Conservation (phyloP, 2,329 filamentous ascomycete species). For the Coniochaeta ligniaria region DNA sequence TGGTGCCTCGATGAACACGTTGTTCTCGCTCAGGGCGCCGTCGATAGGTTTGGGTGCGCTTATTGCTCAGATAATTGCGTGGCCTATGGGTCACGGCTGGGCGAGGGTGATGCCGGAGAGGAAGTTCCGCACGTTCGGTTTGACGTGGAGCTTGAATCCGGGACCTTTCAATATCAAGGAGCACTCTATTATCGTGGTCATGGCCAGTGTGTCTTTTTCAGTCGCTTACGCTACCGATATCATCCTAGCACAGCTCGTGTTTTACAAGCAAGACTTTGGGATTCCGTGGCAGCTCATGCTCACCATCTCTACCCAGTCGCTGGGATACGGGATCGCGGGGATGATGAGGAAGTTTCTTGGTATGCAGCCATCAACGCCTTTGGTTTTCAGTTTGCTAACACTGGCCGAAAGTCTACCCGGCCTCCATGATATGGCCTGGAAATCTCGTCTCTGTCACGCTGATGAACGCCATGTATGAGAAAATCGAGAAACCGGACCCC, state of each 20-base stretch:
- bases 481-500: constrained; percentile 39
- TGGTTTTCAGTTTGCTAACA: background rate
- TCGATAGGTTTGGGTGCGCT: constrained; percentile 54
- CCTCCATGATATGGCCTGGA: constrained; percentile 69
- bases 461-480: constrained; percentile 68
- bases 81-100: constrained; percentile 57
- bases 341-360: constrained; percentile 59
- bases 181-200: constrained; percentile 60
- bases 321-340: constrained; percentile 63
- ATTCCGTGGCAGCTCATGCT: constrained; percentile 59
- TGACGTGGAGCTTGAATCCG: constrained; percentile 53
- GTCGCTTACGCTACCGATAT: constrained; percentile 69
- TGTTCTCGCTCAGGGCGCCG: constrained; percentile 56
- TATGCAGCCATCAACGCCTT: constrained; percentile 18
- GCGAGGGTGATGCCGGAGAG: constrained; percentile 44
- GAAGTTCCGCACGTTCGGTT: constrained; percentile 44
- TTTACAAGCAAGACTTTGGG: constrained; percentile 65
- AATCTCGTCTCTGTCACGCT: constrained; percentile 60
- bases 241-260: constrained; percentile 62
- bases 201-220: constrained; percentile 65
- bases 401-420: constrained; percentile 44
- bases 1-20: constrained; percentile 54
- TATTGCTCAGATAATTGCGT: constrained; percentile 57
- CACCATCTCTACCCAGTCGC: constrained; percentile 60
- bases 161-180: constrained; percentile 67